These are phyloP conservation scores for Aspergillus aculeatus DNA, from an alignment of 2,329 filamentous ascomycete species.

Conservation along the genomic window DNA sequence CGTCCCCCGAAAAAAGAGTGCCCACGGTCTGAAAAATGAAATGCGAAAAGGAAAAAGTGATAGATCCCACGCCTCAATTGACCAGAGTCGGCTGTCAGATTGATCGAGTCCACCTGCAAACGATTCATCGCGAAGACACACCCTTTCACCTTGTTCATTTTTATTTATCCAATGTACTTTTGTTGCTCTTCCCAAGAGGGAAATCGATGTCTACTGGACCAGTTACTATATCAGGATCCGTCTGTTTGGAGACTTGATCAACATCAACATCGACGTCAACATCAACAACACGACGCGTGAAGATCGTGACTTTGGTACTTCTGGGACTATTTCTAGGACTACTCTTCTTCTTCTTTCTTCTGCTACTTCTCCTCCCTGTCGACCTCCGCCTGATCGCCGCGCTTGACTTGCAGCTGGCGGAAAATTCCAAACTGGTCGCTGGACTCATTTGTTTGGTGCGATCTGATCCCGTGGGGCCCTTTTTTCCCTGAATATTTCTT, in stretches of 20 bases:
- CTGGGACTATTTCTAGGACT: not conserved
- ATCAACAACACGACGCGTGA: not conserved
- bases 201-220: not conserved
- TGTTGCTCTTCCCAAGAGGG: not conserved
- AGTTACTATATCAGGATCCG: no score
- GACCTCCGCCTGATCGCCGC: conserved; percentile 25
- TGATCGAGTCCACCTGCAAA: conserved; percentile 2
- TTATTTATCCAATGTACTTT: not conserved
- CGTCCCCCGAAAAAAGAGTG: not conserved
- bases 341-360: not conserved
- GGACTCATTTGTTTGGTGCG: conserved; percentile 17
- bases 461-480: conserved; percentile 11
- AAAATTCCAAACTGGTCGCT: conserved; percentile 14
- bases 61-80: conserved; percentile 16
- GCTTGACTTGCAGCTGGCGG: conserved; percentile 20
- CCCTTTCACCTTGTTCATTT: no score
- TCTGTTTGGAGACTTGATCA: not conserved
- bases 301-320: not conserved
- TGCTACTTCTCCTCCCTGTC: conserved; percentile 13
- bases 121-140: not conserved
- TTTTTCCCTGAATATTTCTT: conserved; percentile 7
- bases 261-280: not conserved
- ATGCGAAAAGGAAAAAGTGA: conserved; percentile 12
- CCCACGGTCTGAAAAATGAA: conserved; percentile 2
- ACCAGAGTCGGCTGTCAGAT: conserved; percentile 15